phyloP scores from a whole-genome alignment of 306 rosid genomes.

The Senna siamea region DNA sequence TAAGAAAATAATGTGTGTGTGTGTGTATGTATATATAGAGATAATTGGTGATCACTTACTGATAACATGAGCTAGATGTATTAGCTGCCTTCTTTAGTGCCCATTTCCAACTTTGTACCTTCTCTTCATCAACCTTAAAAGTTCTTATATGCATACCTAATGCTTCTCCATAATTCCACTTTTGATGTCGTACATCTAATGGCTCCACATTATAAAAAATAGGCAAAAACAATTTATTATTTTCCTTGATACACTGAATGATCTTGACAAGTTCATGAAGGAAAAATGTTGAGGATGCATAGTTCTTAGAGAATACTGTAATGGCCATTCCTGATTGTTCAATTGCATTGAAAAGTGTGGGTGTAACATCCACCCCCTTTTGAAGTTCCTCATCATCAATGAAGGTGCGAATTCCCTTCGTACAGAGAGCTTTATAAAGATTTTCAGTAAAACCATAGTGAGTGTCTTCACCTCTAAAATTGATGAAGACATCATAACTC shows the following conservation, averaged over 20 bases:
- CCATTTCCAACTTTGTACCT: background rate
- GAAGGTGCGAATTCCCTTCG: no score
- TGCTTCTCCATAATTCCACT: background rate
- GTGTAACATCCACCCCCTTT: no score
- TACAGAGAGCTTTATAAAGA: no score
- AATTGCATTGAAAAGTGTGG: no score
- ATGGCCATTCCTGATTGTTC: no score
- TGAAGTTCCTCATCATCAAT: no score
- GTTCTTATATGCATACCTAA: background rate
- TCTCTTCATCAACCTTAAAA: background rate
- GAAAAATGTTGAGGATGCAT: background rate
- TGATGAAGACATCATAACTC: background rate
- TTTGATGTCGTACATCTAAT: background rate
- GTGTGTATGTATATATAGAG: no score
- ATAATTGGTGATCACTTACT: no score
- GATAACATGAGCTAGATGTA: background rate
- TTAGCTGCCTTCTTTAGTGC: background rate
- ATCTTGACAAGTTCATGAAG: conserved; percentile 1
- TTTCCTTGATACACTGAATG: background rate
- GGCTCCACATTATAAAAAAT: background rate
- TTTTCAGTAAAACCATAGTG: background rate
- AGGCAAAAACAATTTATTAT: background rate
- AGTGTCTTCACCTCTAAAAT: background rate
- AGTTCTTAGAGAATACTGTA: no score
- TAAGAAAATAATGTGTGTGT: no score